Evolutionary conservation across 805 yeast species (phyloP), one percentile per base, ranked within the genome.

Genomic region (Trichomonascus vanleenenianus): DNA sequence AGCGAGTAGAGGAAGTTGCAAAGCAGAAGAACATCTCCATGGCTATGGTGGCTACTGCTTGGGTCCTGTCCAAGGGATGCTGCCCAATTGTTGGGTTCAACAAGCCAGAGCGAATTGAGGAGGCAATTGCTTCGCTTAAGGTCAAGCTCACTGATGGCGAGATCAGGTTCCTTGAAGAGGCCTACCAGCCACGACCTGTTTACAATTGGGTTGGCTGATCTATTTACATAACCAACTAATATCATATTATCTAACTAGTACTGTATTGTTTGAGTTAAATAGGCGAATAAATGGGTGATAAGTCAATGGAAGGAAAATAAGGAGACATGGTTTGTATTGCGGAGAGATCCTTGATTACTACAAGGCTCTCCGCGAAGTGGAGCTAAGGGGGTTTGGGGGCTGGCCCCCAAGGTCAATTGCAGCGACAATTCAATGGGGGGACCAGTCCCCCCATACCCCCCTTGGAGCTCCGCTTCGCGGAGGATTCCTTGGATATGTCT

Each of bases 41-140:
- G 84, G 76, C 83, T 2, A 62, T 62, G 14, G 60, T 79, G 15
- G 64, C 82, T 2, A 65, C 70, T 5, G 76, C 81, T 2, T 80
- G 81, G 81, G 70, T 69, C 0, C 32, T 77, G 1, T 44, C 64
- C 42, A 79, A 79, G 55, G 81, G 79, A 10, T 61, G 66, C 27
- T 50, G 58, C 32, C 85, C 85, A 15, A 77, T 79, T 48, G 71
- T 79, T n/a, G 84, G 85, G 2, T 49, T 78, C 46, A 71, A 64
- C 56, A 69, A 68, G 31, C 65, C 62, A 14, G 67, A 66, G 53
- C 67, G 83, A 49, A 66, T 80, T 12, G 76, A 75, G 30, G 83
- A 78, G 49, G 74, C 75, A 1, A 37, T 76, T 16, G 60, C 48
- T 7, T 76, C 79, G 2, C 45, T 72, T 19, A 56, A 60, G 14